Conservation (phyloP, 1,139 yeast species). For the Hansenula lynferdii region DNA sequence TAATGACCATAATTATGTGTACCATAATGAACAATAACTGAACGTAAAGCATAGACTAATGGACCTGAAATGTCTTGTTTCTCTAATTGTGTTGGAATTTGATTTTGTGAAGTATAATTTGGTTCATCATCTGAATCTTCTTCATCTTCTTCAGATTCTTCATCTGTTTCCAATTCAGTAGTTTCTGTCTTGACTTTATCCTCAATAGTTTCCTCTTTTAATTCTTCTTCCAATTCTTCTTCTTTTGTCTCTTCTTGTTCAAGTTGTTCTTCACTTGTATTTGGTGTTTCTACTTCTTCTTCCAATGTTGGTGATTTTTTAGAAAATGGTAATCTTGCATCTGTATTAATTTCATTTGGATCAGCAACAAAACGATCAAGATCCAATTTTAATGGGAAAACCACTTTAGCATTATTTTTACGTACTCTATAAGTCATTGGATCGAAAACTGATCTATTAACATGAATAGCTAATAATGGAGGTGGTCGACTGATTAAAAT, state of each 20-base stretch:
- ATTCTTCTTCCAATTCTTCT: slow-evolving; percentile 16
- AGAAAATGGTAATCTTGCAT: slow-evolving; percentile 73
- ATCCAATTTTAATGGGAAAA: slow-evolving; percentile 65
- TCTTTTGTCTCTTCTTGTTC: slow-evolving; percentile 11
- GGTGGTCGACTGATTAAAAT: slow-evolving; percentile 79
- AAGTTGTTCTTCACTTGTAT: slow-evolving; percentile 8
- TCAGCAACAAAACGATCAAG: slow-evolving; percentile 67
- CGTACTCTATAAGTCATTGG: slow-evolving; percentile 78
- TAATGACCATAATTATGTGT: slow-evolving; percentile 96
- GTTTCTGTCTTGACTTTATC: slow-evolving; percentile 2
- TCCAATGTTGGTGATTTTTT: too few species aligned
- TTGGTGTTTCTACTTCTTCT: too few species aligned
- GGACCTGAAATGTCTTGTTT: slow-evolving; percentile 30
- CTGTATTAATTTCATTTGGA: slow-evolving; percentile 66
- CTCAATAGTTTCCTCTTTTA: slow-evolving; percentile 7
- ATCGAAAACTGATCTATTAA: slow-evolving; percentile 90
- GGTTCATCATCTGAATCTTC: too few species aligned
- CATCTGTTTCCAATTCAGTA: slow-evolving; percentile 7
- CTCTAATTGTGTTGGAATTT: slow-evolving; percentile 14
- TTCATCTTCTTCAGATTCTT: slow-evolving; percentile 8
- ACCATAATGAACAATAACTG: slow-evolving; percentile 89
- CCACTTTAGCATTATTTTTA: slow-evolving; percentile 79
- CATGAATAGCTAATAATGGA: slow-evolving; percentile 76
- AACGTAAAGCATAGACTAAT: slow-evolving; percentile 63
- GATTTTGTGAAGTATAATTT: slow-evolving; percentile 3